Base-by-base conservation (phyloP, 257 asterid genomes). In the Lycium barbarum region DNA sequence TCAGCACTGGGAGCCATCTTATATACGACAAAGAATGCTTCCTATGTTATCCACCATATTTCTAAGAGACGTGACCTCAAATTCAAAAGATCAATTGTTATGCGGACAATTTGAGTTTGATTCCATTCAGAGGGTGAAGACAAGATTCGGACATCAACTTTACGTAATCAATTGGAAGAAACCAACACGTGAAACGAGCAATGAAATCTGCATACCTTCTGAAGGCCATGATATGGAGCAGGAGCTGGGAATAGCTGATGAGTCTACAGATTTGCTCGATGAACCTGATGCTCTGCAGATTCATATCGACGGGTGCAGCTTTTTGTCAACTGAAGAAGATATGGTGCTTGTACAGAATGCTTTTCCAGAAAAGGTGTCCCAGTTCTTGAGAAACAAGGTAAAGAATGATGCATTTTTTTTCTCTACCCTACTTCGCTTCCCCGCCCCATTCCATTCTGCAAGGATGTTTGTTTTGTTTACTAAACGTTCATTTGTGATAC, bases 1-100 rank as follows among this genome's bases (percentile, higher is more conserved):
- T 89, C 98, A 90, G 90, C 72, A 90, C 7, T 97, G 99, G 99
- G 97, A 92, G 72, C 99, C 99, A 84, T 94, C 98, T 70, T 94
- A 95, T 87, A 91, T 85, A n/a, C 90, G 97, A 84, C 96, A 90
- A 86, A 91, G 92, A 89, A 83, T 95, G 88, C 91, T 97, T 84
- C 97, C 98, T 14, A 84, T 95, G 93, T 85, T 95, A 86, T 93
- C 99, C 14, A 95, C 98, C 83, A 84, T 93, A 22, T 94, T 88
- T 79, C 80, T 97, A 80, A 88, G 99, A 79, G 92, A 90, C 8
- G 86, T 88, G 92, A 96, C 96, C 83, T 88, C 94, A 84, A 81
- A 84, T 81, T 89, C 86, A n/a, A 84, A 88, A 47, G 73, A 79
- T 83, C 83, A 89, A 85, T 91, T 94, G 68, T 83, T 97, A 55